phyloP scores from a whole-genome alignment of 352 stramenopile species.

The Phytophthora fragariae region DNA sequence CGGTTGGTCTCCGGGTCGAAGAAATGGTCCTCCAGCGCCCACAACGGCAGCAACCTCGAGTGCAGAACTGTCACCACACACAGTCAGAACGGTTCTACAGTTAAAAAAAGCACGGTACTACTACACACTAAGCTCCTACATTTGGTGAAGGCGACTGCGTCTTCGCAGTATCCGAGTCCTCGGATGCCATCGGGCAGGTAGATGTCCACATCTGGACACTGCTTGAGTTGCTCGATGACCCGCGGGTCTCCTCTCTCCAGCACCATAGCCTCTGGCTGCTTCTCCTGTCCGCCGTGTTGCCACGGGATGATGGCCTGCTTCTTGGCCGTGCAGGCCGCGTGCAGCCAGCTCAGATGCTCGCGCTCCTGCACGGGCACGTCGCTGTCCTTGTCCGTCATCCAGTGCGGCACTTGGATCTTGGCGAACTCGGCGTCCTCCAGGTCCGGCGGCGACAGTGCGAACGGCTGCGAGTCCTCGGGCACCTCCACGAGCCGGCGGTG shows the following conservation, averaged over 20 bases:
- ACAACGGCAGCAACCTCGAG: slow-evolving; percentile 44
- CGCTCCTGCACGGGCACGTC: slow-evolving; percentile 38
- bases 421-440: slow-evolving; percentile 26
- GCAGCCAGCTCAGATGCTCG: slow-evolving; percentile 42
- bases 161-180: slow-evolving; percentile 58
- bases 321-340: slow-evolving; percentile 29
- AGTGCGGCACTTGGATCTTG: slow-evolving; percentile 28
- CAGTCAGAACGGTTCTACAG: background rate
- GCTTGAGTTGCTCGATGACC: slow-evolving; percentile 38
- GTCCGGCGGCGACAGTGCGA: slow-evolving; percentile 25
- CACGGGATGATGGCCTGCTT: slow-evolving; percentile 43
- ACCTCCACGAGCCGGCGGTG: slow-evolving; percentile 23
- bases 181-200: slow-evolving; percentile 48
- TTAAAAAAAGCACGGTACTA: too few relatives aligned
- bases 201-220: slow-evolving; percentile 57
- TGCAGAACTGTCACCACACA: slow-evolving; percentile 28
- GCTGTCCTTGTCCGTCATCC: slow-evolving; percentile 36
- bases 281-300: slow-evolving; percentile 24
- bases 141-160: slow-evolving; percentile 52
- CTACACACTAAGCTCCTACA: slow-evolving; percentile 22
- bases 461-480: slow-evolving; percentile 25
- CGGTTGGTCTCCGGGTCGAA: slow-evolving; percentile 26
- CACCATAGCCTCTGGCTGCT: slow-evolving; percentile 14
- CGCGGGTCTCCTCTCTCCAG: slow-evolving; percentile 36
- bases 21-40: slow-evolving; percentile 39